A percentile compares a stretch with the other conserved stretches of the same genome.
Conservation (phyloP, 2,329 filamentous ascomycete genomes). For the Blastomyces gilchristii region DNA sequence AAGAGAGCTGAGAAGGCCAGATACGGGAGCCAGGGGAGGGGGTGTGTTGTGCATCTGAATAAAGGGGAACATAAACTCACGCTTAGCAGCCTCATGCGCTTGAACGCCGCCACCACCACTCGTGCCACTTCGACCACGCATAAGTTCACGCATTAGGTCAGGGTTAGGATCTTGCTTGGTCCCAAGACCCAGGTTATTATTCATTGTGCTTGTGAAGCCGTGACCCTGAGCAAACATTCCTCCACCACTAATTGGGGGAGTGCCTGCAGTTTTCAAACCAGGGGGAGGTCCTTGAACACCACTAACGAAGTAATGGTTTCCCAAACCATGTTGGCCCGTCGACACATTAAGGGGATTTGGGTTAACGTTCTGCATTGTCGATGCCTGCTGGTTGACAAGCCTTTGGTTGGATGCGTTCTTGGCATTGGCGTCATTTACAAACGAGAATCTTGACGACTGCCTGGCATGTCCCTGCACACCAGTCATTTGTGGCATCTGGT, state of each 20-base stretch:
- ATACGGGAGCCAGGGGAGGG: conserved; percentile 82
- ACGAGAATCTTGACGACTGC: conserved; percentile 79
- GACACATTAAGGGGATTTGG: conserved; percentile 31
- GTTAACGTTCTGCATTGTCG: conserved; percentile 30
- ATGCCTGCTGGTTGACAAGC: conserved; percentile 43
- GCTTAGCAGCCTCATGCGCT: conserved; percentile 80
- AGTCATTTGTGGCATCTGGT: conserved; percentile 40
- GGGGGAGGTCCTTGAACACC: conserved; percentile 89
- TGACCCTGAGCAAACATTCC: conserved; percentile 87
- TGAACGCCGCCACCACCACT: conserved; percentile 54
- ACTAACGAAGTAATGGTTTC: conserved; percentile 66
- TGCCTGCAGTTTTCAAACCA: conserved; percentile 87
- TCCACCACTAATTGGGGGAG: conserved; percentile 68
- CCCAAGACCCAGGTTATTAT: conserved; percentile 53
- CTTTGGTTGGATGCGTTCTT: conserved; percentile 51
- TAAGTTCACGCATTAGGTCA: conserved; percentile 71
- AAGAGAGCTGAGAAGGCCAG: conserved; percentile 82
- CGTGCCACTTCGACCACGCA: conserved; percentile 55
- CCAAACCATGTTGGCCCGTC: conserved; percentile 33
- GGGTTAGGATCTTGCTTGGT: conserved; percentile 61
- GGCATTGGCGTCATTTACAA: conserved; percentile 57
- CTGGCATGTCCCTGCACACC: conserved; percentile 61
- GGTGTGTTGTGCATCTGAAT: conserved; percentile 79
- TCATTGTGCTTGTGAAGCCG: conserved; percentile 61
- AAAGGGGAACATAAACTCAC: conserved; percentile 96